Base-by-base conservation (phyloP, 106 monocot genomes). In the Chionographis japonica region DNA sequence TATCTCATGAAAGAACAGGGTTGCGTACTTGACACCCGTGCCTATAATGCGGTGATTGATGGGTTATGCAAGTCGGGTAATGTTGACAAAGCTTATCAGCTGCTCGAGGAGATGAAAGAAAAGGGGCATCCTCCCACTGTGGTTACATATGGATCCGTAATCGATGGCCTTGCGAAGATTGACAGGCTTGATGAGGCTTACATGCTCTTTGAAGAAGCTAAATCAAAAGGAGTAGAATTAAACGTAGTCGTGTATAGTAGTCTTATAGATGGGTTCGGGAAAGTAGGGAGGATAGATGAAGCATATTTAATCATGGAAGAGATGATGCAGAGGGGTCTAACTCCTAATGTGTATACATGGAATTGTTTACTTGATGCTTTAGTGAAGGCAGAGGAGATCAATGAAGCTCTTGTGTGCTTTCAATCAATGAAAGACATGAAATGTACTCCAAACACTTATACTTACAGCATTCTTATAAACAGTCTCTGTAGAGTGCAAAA, bases 141-240 rank as follows among this genome's bases (percentile, higher is more conserved):
- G 9, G 90, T 90, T 70, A 98, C 93, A 3, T 98, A 98, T 80
- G 98, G 98, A 56, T 74, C 87, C 27, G 75, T 98, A 49, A 73
- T 98, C 58, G 93, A 98, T 80, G 98, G 98, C 8, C 82, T 98
- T 54, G 82, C 90, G 15, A 98, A 98, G 71, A 93, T 98, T 63
- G 90, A 93, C 70, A 82, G 90, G 69, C 86, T 98, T 38, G 93
- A 98, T 74, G 98, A 98, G 73, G 82, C 98, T 64, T 98, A 98
- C 64, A 90, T 98, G 98, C 84, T 98, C 14, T 98, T 98, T 75
- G 93, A 98, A 80, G 98, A 98, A 85, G 98, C 98, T 40, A 98
- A 98, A 75, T 87, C 87, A 14, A 87, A 93, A 73, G 85, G 80
- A 27, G 56, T 88, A 36, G 76, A 69, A 46, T 54, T 90, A 40